These are phyloP conservation scores for Suillus subaureus DNA, from an alignment of 768 basidiomycete species.

Conservation along the genomic window DNA sequence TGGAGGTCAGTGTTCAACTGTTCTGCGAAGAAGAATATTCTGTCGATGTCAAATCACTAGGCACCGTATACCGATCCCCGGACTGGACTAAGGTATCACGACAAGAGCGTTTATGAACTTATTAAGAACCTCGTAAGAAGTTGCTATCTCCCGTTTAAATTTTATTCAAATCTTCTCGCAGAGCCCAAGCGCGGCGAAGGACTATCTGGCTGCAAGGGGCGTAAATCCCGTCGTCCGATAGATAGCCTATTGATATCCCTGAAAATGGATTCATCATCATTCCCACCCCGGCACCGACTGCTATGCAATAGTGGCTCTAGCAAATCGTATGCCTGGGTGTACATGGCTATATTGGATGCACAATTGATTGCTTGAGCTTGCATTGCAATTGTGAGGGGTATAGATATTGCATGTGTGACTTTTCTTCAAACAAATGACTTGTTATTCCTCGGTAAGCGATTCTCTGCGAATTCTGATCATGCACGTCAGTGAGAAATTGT, in stretches of 20 bases:
- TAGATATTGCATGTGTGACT: not conserved
- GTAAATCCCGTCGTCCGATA: slow-evolving; percentile 53
- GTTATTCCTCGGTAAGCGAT: not conserved
- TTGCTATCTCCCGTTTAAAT: not conserved
- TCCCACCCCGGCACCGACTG: not conserved
- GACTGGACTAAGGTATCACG: slow-evolving; percentile 78
- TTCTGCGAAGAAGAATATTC: not conserved
- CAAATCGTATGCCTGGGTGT: not conserved
- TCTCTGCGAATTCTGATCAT: not conserved
- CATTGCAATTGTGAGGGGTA: not conserved
- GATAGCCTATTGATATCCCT: slow-evolving; percentile 23
- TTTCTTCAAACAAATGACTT: not conserved
- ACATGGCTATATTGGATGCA: not conserved
- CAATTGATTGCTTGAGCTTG: not conserved
- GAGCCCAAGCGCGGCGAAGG: slow-evolving; percentile 74
- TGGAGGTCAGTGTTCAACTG: slow-evolving; percentile 53
- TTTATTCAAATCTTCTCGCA: slow-evolving; percentile 25
- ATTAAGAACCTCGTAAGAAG: slow-evolving; percentile 70
- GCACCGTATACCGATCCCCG: slow-evolving; percentile 85
- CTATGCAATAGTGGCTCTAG: not conserved
- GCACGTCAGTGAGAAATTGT: not conserved
- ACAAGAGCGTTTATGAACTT: slow-evolving; percentile 85
- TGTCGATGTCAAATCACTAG: slow-evolving; percentile 34
- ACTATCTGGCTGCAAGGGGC: slow-evolving; percentile 64
- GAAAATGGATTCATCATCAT: not conserved